phyloP scores from a whole-genome alignment of 2,329 filamentous ascomycete species.

The Tolypocladium endophyticum region DNA sequence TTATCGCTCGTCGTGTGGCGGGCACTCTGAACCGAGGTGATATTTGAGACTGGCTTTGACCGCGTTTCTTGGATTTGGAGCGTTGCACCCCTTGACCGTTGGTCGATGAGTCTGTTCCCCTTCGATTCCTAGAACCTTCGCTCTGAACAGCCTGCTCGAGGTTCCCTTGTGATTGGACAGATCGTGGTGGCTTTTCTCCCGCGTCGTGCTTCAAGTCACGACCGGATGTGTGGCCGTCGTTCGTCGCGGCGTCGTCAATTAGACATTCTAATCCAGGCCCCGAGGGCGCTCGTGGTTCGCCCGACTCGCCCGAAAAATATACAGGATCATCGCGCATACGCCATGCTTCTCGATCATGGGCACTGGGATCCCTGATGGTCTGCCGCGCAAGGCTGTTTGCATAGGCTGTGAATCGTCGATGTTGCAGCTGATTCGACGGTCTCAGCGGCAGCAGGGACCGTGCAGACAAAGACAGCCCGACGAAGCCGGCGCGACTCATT shows the following conservation, averaged over 20 bases:
- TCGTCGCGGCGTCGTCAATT: neutral
- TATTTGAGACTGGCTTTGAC: neutral
- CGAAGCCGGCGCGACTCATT: conserved; percentile 12
- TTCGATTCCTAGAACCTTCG: neutral
- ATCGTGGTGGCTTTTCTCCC: neutral
- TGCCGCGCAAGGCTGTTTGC: neutral
- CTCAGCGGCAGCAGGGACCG: neutral
- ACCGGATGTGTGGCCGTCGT: neutral
- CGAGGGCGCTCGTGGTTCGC: neutral
- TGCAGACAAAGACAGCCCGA: conserved; percentile 11
- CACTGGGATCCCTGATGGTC: neutral
- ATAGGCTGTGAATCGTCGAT: neutral
- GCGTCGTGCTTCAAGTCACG: neutral
- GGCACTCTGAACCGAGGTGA: neutral
- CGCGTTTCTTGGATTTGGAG: neutral
- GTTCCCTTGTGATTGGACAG: neutral
- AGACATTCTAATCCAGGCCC: too few relatives aligned
- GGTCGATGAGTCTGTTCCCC: neutral
- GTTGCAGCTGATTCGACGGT: neutral
- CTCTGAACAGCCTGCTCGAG: neutral
- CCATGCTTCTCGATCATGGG: neutral
- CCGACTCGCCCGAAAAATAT: neutral
- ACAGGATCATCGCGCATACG: neutral
- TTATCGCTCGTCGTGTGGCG: neutral
- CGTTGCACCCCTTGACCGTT: neutral